These are phyloP conservation scores for Clonostachys sp. DNA, from an alignment of 2,329 filamentous ascomycete genomes.

Conservation along the genomic window DNA sequence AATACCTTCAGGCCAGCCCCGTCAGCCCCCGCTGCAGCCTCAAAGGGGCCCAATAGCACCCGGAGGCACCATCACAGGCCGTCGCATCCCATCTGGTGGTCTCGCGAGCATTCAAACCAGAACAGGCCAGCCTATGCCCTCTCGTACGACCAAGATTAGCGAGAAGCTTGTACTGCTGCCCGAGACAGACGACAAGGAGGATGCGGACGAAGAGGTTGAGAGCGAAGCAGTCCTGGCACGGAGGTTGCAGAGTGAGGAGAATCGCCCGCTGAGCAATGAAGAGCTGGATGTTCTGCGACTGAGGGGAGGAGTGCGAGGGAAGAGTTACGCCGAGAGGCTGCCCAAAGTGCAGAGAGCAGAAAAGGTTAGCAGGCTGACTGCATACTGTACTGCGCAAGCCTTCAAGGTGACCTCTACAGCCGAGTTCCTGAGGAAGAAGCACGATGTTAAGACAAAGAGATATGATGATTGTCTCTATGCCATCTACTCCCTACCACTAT, in stretches of 20 bases:
- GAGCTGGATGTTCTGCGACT: constrained; percentile 61
- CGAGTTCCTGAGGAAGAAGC: constrained; percentile 80
- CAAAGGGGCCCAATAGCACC: constrained; percentile 17
- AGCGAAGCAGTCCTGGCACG: constrained; percentile 30
- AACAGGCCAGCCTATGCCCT: constrained; percentile 62
- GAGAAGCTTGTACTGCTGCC: constrained; percentile 95
- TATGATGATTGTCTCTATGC: constrained; percentile 98
- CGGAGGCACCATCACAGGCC: constrained; percentile 7
- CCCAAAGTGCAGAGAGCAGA: constrained; percentile 85
- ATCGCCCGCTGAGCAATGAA: constrained; percentile 61
- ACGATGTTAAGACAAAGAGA: constrained; percentile 88
- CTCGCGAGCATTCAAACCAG: constrained; percentile 34
- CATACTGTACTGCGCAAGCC: constrained; percentile 92
- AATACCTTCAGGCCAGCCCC: constrained; percentile 89
- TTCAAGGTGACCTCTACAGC: constrained; percentile 89
- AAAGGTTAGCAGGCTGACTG: constrained; percentile 84
- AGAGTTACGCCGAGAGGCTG: constrained; percentile 90
- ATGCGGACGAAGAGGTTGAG: constrained; percentile 46
- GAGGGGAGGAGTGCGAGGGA: constrained; percentile 61
- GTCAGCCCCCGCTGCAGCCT: constrained; percentile 55
- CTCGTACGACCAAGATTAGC: constrained; percentile 87
- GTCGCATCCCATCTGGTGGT: constrained; percentile 26
- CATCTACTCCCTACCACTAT: constrained; percentile 86
- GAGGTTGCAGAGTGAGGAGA: constrained; percentile 51
- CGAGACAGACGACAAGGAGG: constrained; percentile 64